Conservation (phyloP, 345 rosid species). For the Gossypium anomalum region DNA sequence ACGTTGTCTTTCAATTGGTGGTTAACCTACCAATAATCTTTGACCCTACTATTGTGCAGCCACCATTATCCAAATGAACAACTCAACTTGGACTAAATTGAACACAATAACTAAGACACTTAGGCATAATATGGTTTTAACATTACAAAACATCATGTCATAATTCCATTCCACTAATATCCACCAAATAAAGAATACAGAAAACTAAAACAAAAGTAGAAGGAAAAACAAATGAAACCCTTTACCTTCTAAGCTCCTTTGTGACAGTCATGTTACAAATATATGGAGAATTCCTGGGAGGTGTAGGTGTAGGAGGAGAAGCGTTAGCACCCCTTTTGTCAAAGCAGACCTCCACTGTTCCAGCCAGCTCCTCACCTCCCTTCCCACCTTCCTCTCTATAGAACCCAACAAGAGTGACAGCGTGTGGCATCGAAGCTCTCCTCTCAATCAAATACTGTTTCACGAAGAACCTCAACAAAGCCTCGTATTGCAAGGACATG, state of each 20-base stretch:
- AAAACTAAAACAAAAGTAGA: neutral
- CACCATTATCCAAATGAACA: neutral
- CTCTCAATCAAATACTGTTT: constrained; percentile 84
- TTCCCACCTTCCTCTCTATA: constrained; percentile 34
- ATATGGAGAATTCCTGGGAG: constrained; percentile 80
- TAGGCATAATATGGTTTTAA: neutral
- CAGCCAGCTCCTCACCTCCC: constrained; percentile 52
- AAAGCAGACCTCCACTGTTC: constrained; percentile 86
- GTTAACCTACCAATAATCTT: neutral
- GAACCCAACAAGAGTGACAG: constrained; percentile 76
- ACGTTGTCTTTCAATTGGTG: neutral
- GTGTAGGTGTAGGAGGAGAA: constrained; percentile 71
- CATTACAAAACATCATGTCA: neutral
- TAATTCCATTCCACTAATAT: neutral
- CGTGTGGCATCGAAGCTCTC: constrained; percentile 67
- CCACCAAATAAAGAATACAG: neutral
- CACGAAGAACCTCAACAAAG: constrained; percentile 65
- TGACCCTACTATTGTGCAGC: neutral
- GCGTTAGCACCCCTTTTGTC: constrained; percentile 67
- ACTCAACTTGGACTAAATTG: neutral
- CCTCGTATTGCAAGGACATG: constrained; percentile 58
- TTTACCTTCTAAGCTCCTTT: constrained; percentile 70
- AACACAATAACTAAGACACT: neutral
- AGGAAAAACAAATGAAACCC: neutral
- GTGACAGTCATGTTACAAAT: constrained; percentile 86